Evolutionary conservation across 2,329 filamentous ascomycete genomes (phyloP).

Genomic region (Pseudogymnoascus sp.): DNA sequence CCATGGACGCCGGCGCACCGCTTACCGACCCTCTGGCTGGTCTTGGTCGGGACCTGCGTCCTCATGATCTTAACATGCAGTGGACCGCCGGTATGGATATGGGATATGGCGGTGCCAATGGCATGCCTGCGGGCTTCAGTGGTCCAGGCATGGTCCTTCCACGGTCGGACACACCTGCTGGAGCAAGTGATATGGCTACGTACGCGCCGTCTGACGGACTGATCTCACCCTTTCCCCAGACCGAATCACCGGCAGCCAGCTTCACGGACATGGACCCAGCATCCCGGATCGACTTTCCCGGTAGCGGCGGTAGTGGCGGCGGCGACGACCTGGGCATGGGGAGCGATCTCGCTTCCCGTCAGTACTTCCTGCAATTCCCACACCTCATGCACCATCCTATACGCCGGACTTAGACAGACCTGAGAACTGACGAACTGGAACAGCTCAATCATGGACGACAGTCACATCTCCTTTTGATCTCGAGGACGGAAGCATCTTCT

Average conservation of each 20-base stretch:
- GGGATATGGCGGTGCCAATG: neutral
- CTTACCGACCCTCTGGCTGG: neutral
- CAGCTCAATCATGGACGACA: neutral
- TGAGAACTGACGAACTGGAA: neutral
- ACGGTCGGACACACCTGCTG: neutral
- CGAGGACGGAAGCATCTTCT: neutral
- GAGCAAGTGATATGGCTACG: neutral
- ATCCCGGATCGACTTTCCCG: neutral
- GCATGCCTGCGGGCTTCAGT: neutral
- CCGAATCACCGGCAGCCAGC: neutral
- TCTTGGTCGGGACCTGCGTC: neutral
- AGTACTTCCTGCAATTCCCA: neutral
- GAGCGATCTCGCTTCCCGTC: neutral
- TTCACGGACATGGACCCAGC: neutral
- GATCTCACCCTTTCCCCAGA: neutral
- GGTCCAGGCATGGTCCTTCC: neutral
- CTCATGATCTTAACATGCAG: neutral
- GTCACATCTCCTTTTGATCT: neutral
- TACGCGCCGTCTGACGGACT: neutral
- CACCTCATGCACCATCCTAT: neutral
- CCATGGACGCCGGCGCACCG: neutral
- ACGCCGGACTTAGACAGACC: neutral
- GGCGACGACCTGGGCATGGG: neutral
- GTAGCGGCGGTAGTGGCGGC: neutral
- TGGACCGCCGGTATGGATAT: neutral